Base-by-base conservation (phyloP, 108 stramenopile genomes). In the Parietichytrium sp. region DNA sequence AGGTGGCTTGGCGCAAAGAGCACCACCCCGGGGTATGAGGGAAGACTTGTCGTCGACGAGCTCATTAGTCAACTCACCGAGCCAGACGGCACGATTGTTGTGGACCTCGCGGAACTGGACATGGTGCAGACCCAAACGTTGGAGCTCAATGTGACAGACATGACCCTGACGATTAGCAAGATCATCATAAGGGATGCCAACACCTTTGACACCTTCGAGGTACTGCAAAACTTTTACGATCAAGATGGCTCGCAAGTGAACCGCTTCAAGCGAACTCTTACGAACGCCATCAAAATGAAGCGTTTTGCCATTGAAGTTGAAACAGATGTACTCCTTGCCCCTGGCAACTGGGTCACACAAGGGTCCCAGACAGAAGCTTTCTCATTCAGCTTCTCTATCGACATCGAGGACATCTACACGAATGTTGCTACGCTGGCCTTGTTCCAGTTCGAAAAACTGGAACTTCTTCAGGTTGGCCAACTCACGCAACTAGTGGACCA, bases 41-140 rank as follows among this genome's bases (percentile, higher is more conserved):
- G 61, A 8, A 10, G 61, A 6, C 61, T 42, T 25, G 61, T 72
- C 29, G 61, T 72, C 38, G 45, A 72, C 33, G 61, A 72, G 61
- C 42, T 72, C 3, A 45, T 72, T 0, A 42, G 45, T 27, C 61
- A 45, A 8, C 20, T 72, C 42, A 72, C 61, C 13, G 61, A 72
- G 23, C 61, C 61, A 8, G 42, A 16, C 6, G 61, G 61, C 15
- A 45, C 61, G 15, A 16, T 72, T 23, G 33, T n/a, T 25, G 25
- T 72, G 10, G 4, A 72, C 20, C 61, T 72, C 23, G 61, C 23
- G 0, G 61, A 36, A 8, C 52, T 53, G 27, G 52, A 53, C 52
- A 23, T 53, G 27, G 52, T 29, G 20, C 52, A 23, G 27, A 6
- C 12, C 18, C 27, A 27, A 7, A 53, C 52, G 12, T 29, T 53